Conservation (phyloP, 257 asterid species). For the Rauvolfia tetraphylla region DNA sequence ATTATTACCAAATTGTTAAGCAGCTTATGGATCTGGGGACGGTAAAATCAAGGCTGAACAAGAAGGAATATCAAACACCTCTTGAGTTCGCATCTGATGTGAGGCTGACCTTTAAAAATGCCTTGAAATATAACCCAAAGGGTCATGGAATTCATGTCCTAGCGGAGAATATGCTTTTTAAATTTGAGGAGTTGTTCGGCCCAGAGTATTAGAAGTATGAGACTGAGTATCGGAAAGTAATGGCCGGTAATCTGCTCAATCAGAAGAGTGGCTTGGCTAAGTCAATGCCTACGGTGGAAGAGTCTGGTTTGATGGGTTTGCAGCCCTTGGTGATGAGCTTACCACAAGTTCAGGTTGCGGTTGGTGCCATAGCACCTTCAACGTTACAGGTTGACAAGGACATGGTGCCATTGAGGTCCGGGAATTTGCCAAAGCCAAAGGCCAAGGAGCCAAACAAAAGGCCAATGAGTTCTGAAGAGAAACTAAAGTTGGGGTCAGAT, state of each 20-base stretch:
- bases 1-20: constrained; percentile 27
- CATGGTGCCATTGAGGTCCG: not conserved
- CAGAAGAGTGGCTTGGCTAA: not conserved
- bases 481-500: constrained; percentile 8
- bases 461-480: constrained; percentile 25
- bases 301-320: not conserved
- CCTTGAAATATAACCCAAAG: constrained; percentile 29
- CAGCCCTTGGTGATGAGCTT: constrained; percentile 9
- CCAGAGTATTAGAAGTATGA: constrained; percentile 21
- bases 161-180: constrained; percentile 22
- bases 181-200: constrained; percentile 22
- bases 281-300: not conserved
- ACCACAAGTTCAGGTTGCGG: not conserved
- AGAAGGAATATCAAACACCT: constrained; percentile 22
- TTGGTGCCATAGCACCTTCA: not conserved
- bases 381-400: not conserved
- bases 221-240: constrained; percentile 1
- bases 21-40: constrained; percentile 43
- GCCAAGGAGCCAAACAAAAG: constrained; percentile 19
- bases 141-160: constrained; percentile 19
- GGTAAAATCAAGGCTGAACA: constrained; percentile 21
- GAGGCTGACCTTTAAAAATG: constrained; percentile 36
- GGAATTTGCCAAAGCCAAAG: constrained; percentile 15
- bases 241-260: constrained; percentile 7
- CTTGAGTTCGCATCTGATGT: constrained; percentile 34